Evolutionary conservation across 2,329 filamentous ascomycete genomes (phyloP), one percentile per base, ranked within the genome.

Genomic region (Aspergillus proliferans): DNA sequence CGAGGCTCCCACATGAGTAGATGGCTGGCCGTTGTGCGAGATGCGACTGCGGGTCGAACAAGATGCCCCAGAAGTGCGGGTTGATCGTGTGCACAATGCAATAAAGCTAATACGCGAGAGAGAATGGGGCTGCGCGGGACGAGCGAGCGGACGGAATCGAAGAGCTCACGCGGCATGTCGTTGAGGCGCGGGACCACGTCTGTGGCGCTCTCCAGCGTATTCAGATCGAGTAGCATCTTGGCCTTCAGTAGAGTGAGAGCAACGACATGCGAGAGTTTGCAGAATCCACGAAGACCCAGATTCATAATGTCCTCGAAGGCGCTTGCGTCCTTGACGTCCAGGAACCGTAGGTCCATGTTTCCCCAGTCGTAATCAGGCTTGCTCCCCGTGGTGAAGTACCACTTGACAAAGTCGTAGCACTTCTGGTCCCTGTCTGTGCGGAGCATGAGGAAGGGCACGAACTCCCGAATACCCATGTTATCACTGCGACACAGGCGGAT

Each of bases 371-470:
- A 73, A 38, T 63, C 18, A 7, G 44, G 26, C 2, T 58, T 43
- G n/a, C 51, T 30, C 4, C 50, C 61, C 1, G 52, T 53, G 1
- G 58, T 64, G 4, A 52, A 58, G 64, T 65, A 78, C 74, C 71
- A 78, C 59, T 75, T 78, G 55, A 76, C 30, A 47, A 77, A 76
- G 53, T 75, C 71, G 54, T 76, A 76, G 55, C 68, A 72, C n/a
- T 76, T 75, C 55, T 80, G 76, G 48, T 81, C 77, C 39, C 58
- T 64, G 18, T 69, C 68, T 6, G 81, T 65, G 2, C 76, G 71
- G 12, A 82, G 56, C 47, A 73, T 66, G 8, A 76, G 39, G 0
- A 57, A 52, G 0, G 78, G 76, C 0, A 76, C 50, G 0, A 73
- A 18, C 15, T 69, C 40, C 0, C 76, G 67, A 3, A 77, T 15